Conservation (phyloP, 73 alveolate genomes). For the Symbiodinium pilosum region DNA sequence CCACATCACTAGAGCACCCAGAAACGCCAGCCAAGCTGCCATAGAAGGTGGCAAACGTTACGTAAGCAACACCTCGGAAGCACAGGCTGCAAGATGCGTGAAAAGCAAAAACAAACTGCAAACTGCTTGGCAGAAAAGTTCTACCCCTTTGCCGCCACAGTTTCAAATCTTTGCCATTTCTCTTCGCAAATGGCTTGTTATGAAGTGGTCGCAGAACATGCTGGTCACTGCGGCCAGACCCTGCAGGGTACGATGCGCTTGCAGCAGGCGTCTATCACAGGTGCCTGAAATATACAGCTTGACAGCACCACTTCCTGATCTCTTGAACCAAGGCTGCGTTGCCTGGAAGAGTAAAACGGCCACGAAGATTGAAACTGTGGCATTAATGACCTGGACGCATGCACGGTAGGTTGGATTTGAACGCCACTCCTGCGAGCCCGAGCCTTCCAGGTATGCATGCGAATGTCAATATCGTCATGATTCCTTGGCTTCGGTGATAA, state of each 20-base stretch:
- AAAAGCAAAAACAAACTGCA: not conserved
- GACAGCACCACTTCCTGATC: not conserved
- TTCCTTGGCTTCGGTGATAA: not conserved
- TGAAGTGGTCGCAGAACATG: not conserved
- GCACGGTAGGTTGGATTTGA: not conserved
- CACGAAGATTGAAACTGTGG: slow-evolving; percentile 80
- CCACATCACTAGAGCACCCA: not conserved
- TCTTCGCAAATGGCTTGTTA: not conserved
- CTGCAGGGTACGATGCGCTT: no score
- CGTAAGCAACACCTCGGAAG: slow-evolving; percentile 47
- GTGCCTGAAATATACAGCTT: no score
- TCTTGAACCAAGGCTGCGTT: not conserved
- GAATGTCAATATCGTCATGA: slow-evolving; percentile 74
- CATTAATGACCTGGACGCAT: slow-evolving; percentile 44
- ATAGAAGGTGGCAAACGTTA: slow-evolving; percentile 47
- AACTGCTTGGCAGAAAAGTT: not conserved
- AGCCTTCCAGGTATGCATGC: slow-evolving; percentile 73
- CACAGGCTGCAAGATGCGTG: not conserved
- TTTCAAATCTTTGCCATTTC: slow-evolving; percentile 11
- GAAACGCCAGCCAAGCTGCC: not conserved
- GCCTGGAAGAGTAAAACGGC: slow-evolving; percentile 83
- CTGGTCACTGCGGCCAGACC: slow-evolving; percentile 64
- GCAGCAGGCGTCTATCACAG: no score
- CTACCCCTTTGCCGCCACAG: not conserved
- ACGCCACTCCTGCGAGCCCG: not conserved